These are phyloP conservation scores for Trifolium subterraneum DNA, from an alignment of 306 rosid species.

Conservation along the genomic window DNA sequence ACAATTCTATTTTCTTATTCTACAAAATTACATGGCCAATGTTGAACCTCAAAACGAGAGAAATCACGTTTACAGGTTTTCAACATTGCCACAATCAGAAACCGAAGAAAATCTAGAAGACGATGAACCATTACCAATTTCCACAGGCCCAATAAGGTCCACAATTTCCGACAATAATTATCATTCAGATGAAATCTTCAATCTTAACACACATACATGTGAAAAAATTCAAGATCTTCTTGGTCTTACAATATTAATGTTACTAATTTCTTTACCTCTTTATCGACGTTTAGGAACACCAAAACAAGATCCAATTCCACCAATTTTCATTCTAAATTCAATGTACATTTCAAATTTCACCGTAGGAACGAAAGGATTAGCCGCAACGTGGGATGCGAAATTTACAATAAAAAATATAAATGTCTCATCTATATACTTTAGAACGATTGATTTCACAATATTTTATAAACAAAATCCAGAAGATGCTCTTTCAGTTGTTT, in stretches of 20 bases:
- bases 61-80: conserved; percentile 30
- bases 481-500: conserved; percentile 45
- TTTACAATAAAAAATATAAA: conserved; percentile 42
- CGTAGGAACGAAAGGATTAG: neutral
- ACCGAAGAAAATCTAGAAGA: neutral
- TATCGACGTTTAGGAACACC: conserved; percentile 37
- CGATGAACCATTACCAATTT: conserved; percentile 32
- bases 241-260: conserved; percentile 35
- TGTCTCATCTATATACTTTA: conserved; percentile 49
- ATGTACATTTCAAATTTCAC: conserved; percentile 52
- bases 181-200: neutral
- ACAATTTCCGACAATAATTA: neutral
- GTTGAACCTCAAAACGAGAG: conserved; percentile 37
- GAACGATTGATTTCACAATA: conserved; percentile 37
- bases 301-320: conserved; percentile 39
- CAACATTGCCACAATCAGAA: conserved; percentile 46
- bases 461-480: conserved; percentile 50
- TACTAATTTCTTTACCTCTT: conserved; percentile 37
- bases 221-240: conserved; percentile 42
- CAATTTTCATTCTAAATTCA: conserved; percentile 43
- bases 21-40: neutral
- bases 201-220: neutral
- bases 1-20: no score
- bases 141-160: neutral
- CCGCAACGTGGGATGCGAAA: conserved; percentile 50